Conservation (phyloP, 2,329 filamentous ascomycete species). For the Diatrype stigma region DNA sequence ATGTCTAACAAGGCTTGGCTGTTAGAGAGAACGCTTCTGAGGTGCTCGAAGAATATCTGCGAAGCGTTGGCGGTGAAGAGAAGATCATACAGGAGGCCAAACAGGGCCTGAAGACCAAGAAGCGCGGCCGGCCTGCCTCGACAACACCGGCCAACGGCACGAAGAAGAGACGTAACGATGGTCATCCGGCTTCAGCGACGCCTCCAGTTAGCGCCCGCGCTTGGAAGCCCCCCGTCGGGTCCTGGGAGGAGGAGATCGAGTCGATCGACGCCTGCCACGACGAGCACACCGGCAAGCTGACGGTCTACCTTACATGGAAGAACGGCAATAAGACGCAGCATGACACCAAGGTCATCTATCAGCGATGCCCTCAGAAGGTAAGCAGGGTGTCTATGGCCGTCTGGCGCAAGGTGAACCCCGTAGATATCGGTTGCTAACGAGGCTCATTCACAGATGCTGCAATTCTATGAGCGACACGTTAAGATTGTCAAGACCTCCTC, state of each 20-base stretch:
- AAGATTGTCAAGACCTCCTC: slow-evolving; percentile 42
- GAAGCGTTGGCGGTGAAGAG: slow-evolving; percentile 59
- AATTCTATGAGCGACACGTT: slow-evolving; percentile 56
- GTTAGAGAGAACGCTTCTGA: slow-evolving; percentile 53
- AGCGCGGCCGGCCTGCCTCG: slow-evolving; percentile 48
- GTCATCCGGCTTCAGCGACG: slow-evolving; percentile 45
- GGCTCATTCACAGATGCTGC: slow-evolving; percentile 44
- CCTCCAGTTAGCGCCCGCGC: slow-evolving; percentile 41
- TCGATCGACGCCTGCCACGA: slow-evolving; percentile 71
- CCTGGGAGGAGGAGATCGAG: slow-evolving; percentile 72
- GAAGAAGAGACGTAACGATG: slow-evolving; percentile 46
- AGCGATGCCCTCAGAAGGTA: slow-evolving; percentile 75
- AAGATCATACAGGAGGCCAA: slow-evolving; percentile 48
- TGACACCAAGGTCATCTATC: slow-evolving; percentile 62
- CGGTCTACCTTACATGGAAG: slow-evolving; percentile 71
- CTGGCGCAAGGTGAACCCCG: too few species aligned
- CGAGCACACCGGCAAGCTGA: slow-evolving; percentile 51
- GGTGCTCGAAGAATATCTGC: slow-evolving; percentile 62
- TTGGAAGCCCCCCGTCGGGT: slow-evolving; percentile 67
- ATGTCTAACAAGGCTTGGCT: background rate
- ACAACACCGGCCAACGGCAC: slow-evolving; percentile 32
- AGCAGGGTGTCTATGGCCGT: slow-evolving; percentile 9
- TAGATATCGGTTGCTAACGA: slow-evolving; percentile 1
- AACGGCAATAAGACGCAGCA: slow-evolving; percentile 72
- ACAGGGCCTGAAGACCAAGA: slow-evolving; percentile 49